Base-by-base conservation (phyloP, 371 early-diverging fungal species). In the Rhizopus delemar region DNA sequence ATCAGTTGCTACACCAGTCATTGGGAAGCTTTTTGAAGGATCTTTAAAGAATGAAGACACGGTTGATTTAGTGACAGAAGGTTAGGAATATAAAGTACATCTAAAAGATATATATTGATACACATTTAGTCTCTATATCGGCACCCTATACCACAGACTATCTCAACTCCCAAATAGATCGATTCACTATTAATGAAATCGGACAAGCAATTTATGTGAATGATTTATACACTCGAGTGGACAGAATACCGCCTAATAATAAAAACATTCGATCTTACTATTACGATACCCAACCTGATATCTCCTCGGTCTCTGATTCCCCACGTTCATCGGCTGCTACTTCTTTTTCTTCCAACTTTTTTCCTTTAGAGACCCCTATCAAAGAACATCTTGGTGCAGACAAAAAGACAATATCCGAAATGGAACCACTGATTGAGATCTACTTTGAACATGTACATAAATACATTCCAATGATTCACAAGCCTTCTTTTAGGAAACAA, bases 381-480 rank as follows among this genome's bases (percentile, higher is more conserved):
- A 50, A 57, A 51, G 60, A 56, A 3, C 57, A 67, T 16, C 46
- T 57, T 11, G 52, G 41, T 8, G 53, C 55, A 15, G 66, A 57
- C 34, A 45, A 52, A 38, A 39, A 48, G 8, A n/a, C 56, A 0
- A 12, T 68, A 9, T 29, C 45, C 6, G 68, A 68, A 28, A 33
- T 63, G 28, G 63, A 63, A 36, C 45, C 65, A 2, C 45, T 77
- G 32, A 64, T 74, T 8, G 75, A 75, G 22, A 59, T 67, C 0
- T 83, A 84, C 45, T 84, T 87, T 46, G 68, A 69, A 7, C 77
- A 82, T 58, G 80, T 85, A 8, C 84, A 87, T 62, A 82, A 77
- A 12, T 84, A 84, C 48, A 71, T 75, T 4, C 87, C 87, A 4
- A 83, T 87, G 63, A 68, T 87, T 29, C 76, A 85, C 56, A 79